Conservation (phyloP, 1,284 basidiomycete species). For the Microbotryomycetes sp. region DNA sequence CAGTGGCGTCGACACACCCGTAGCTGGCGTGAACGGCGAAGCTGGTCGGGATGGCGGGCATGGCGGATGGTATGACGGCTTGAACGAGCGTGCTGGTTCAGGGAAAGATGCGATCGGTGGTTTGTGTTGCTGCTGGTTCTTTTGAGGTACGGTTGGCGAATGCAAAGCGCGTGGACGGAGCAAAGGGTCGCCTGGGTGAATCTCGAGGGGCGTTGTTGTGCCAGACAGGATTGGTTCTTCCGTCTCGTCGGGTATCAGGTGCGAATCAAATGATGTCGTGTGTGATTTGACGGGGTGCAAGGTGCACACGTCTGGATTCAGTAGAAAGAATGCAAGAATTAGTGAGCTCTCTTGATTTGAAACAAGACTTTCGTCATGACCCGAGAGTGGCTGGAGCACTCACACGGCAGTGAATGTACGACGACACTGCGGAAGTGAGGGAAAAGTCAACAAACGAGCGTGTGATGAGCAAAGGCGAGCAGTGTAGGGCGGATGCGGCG, state of each 20-base stretch:
- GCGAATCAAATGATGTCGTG: conserved; percentile 19
- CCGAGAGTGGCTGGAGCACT: too few species aligned
- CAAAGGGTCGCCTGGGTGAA: conserved; percentile 24
- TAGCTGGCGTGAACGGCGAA: conserved; percentile 8
- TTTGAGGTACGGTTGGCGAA: conserved; percentile 7
- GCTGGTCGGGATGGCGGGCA: conserved; percentile 25
- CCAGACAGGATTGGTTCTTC: conserved; percentile 25
- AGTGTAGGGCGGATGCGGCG: not conserved
- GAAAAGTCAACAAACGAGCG: not conserved
- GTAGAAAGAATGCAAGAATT: too few species aligned
- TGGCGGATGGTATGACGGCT: conserved; percentile 23
- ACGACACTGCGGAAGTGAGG: conserved; percentile 24
- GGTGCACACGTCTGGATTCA: conserved; percentile 29
- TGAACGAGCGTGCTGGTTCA: conserved; percentile 20
- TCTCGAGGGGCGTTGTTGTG: conserved; percentile 28
- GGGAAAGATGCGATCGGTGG: conserved; percentile 18
- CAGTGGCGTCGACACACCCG: not conserved
- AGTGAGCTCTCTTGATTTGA: too few species aligned
- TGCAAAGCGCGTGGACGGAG: conserved; percentile 24
- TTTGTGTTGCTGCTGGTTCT: conserved; percentile 13
- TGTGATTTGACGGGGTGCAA: conserved; percentile 25
- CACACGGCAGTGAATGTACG: conserved; percentile 30
- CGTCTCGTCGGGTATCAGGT: conserved; percentile 6
- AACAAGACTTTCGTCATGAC: too few species aligned
- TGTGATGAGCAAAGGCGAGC: not conserved